Base-by-base conservation (phyloP, 2,329 filamentous ascomycete genomes). In the Annulohypoxylon truncatum region DNA sequence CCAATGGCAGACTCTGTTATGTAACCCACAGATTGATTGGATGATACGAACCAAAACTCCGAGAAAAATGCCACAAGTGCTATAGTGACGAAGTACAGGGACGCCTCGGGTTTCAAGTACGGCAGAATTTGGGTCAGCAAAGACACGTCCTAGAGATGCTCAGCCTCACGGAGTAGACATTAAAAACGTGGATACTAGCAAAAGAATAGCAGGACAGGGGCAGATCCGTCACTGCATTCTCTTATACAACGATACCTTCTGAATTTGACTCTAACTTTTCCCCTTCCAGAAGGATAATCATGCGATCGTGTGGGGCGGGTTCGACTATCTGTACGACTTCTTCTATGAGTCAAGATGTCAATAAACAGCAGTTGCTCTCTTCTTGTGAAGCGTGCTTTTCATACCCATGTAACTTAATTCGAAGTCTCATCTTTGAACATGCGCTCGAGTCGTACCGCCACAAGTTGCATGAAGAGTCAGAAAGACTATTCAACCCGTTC, bases 401-500 rank as follows among this genome's bases (percentile, higher is more conserved):
- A 15, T 58, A 58, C 42, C 55, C 55, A 28, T 40, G 20, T 42
- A 58, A 58, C 31, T 50, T 58, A 18, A 50, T 12, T 4, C 44
- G 31, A 9, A 38, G 29, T 20, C 42, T 58, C 33, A 31, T 38
- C 22, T 51, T 42, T n/a, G 55, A 58, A 33, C 44, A 48, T 22
- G 31, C 46, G 1, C 44, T 58, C 9, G 46, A 58, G 15, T 40
- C 33, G 9, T 58, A 58, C 20, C 10, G 26, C 12, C 7, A 26
- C 24, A 51, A 35, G 31, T 40, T 58, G 28, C 22, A 13, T 38
- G 24, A 51, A 7, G 44, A 58, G 31, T 58, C 55, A 4, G 12
- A 22, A 18, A 50, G 55, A 29, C 20, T 58, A 20, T 58, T 58
- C 22, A 51, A 58, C 15, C 44, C 55, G 1, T 28, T 22, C 8